Evolutionary conservation across 495 filamentous ascomycete species (phyloP), one percentile per base, ranked within the genome.

Genomic region (Parachaetomium inaequale): DNA sequence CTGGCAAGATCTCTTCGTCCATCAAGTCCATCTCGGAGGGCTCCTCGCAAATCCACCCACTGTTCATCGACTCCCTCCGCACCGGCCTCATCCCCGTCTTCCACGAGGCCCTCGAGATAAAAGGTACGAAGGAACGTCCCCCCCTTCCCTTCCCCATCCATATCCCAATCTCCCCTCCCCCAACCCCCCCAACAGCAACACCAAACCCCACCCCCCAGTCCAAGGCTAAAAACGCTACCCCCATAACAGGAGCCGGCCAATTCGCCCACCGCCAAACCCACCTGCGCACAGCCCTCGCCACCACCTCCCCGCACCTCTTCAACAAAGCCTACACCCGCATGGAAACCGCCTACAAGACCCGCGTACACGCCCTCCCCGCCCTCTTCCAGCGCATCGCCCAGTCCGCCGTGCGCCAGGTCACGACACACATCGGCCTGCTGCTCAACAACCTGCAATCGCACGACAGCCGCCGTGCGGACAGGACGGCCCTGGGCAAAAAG

Each of bases 381-480:
- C 11, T 10, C 10, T 28, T 64, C 8, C 10, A 17, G 2, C 7
- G 4, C 3, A 14, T 32, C 12, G 21, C 28, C n/a, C 19, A 7
- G 0, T 14, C 25, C 6, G 58, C 58, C 15, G 36, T 62, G 17
- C 6, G 10, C 12, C 14, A 23, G 14, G 54, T 51, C 25, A 38
- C 31, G 23, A 53, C 7, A 1, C 53, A 67, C 1, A 53, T 67
- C 17, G 31, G 32, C 23, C 23, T 64, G 8, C 34, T 67, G 21
- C 62, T 67, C 45, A 55, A 61, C 31, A 64, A 64, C 40, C 23
- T 67, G 28, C 45, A 61, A 29, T 31, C 50, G 26, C 50, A 53
- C n/a, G 42, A 43, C 19, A 32, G 52, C 6, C 32, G 17, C 21
- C 14, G n/a, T 7, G 32, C 45, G n/a, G 62, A 62, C 40, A 21